Evolutionary conservation across 129 eudicot species (phyloP), one percentile per base, ranked within the genome.

Genomic region (Rutidosis leptorrhynchoides): DNA sequence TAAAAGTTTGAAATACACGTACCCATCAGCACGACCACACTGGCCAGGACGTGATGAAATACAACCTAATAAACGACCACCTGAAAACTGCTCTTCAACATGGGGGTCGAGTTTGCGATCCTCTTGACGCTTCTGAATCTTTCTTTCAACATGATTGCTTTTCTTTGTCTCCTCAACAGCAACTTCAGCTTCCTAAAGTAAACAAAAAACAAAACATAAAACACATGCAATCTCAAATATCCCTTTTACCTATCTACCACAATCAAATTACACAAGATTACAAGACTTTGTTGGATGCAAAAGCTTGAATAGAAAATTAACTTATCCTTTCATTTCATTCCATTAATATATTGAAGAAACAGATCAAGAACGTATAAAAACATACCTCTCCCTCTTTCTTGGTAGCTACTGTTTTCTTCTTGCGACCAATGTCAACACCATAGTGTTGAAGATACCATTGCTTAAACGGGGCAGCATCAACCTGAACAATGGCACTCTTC

Each of bases 31-130:
- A 26, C 92, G 92, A 55, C 92, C 92, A 63, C 86, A 88, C 67
- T 88, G 92, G 62, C 96, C 92, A 10, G 96, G 96, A 26, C 96
- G 87, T 21, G 96, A 88, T 24, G 96, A 80, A 69, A 88, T 85
- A 23, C 87, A 82, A 75, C 92, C 92, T 42, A 80, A 80, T 53
- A 88, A 54, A 66, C 96, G 87, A 7, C 96, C 92, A 67, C 96
- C 74, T 58, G 74, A 79, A 53, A 88, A 88, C 64, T 88, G 92
- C 62, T 88, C 96, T 69, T 88, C 96, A 24, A 88, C 78, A 70
- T 85, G 96, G 7, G 83, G 2, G 29, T 88, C 89, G 67, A 88
- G 78, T 57, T 79, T 80, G 43, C 89, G 84, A 17, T 82, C 89
- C 52, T 88, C 72, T 78, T 88, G 92, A 20, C 92, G 85, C 71